Evolutionary conservation across 2,329 filamentous ascomycete genomes (phyloP), one percentile per base, ranked within the genome.

Genomic region (Byssoonygena ceratinophila): DNA sequence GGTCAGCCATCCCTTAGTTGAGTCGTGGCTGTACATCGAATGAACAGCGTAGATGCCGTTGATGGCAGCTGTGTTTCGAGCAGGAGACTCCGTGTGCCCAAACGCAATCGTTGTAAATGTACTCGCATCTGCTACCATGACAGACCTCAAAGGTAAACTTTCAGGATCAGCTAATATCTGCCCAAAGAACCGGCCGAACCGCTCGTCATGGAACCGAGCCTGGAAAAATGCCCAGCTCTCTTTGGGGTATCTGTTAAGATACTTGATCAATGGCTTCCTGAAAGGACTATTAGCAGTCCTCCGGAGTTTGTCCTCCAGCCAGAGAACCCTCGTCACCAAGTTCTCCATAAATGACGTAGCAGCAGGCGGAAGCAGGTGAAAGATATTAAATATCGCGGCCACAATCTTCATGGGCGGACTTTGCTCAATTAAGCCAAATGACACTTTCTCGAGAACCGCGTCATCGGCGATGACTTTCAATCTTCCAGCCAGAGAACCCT

Each of bases 391-490:
- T 51, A 97, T 94, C 0, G 91, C 87, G 2, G 89, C 86, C 34
- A 97, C 88, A 44, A 97, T 85, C 71, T 92, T 94, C 84, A 98
- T 95, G 60, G 87, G 83, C 12, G 81, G 79, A 60, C 92, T 86
- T 64, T 97, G 90, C 66, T 98, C 94, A 54, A 97, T 87, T 59
- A 96, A 83, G 1, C 85, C 90, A 68, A 98, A 98, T 0, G 91
- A 96, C 1, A 92, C 87, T 62, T 90, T 87, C 66, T 97, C 90
- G 59, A 97, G 73, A 12, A 82, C 78, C 48, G 75, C 77, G 2
- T 86, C 79, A 54, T 96, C 89, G 1, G 91, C 90, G n/a, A n/a
- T n/a, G n/a, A n/a, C n/a, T n/a, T n/a, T n/a, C n/a, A n/a, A n/a
- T n/a, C n/a, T n/a, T n/a, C n/a, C n/a, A n/a, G n/a, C n/a, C n/a